Evolutionary conservation across 2,329 filamentous ascomycete genomes (phyloP).

Genomic region (Aureobasidium sp.): DNA sequence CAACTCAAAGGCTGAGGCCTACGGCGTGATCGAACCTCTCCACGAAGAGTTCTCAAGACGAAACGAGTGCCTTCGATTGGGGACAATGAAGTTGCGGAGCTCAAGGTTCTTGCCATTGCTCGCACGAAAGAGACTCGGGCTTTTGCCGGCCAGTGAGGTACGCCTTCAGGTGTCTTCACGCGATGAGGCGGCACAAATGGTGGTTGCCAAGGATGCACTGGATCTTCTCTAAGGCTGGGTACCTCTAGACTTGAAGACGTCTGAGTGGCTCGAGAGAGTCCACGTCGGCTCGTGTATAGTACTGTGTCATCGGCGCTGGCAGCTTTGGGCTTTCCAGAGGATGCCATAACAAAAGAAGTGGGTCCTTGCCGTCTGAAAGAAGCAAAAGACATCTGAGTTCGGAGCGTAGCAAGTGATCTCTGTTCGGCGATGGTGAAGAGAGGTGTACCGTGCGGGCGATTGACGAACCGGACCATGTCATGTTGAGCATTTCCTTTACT

Average conservation of each 20-base stretch:
- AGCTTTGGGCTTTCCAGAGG: conserved; percentile 1
- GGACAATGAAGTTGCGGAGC: not conserved
- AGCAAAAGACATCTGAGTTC: conserved; percentile 27
- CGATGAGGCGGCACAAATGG: conserved; percentile 8
- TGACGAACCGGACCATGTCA: conserved; percentile 21
- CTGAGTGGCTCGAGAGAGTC: not conserved
- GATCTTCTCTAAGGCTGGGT: not conserved
- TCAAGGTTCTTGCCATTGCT: not conserved
- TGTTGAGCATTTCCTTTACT: conserved; percentile 1
- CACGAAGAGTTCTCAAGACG: not conserved
- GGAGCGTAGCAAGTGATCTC: conserved; percentile 35
- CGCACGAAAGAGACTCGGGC: not conserved
- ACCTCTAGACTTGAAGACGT: not conserved
- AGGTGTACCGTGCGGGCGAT: conserved; percentile 30
- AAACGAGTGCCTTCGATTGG: not conserved
- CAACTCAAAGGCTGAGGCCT: conserved; percentile 17
- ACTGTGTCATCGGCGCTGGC: conserved; percentile 2
- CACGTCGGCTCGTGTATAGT: not conserved
- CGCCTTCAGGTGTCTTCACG: conserved; percentile 17
- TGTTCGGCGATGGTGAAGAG: conserved; percentile 41
- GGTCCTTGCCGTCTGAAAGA: conserved; percentile 19
- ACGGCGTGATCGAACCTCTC: not conserved
- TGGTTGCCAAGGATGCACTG: conserved; percentile 1
- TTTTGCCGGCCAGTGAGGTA: conserved; percentile 25
- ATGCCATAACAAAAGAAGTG: not conserved